Percentiles rank a stretch among this genome's conserved stretches.
Evolutionary conservation across 306 rosid species (phyloP).

Genomic region (Rubus idaeus): DNA sequence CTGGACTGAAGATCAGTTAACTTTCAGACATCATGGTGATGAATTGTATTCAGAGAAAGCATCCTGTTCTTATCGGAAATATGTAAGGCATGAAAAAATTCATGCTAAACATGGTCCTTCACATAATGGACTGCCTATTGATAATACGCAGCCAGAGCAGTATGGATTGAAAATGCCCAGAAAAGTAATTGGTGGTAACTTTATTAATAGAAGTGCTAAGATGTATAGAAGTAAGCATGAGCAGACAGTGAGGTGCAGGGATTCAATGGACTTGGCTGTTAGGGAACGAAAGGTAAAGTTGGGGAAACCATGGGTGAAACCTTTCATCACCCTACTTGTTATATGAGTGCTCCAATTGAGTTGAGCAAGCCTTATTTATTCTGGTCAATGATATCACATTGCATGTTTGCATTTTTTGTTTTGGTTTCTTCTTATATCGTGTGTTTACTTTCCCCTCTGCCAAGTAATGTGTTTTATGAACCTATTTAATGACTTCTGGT

Average conservation of each 20-base stretch:
- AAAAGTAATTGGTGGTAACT: conserved; percentile 32
- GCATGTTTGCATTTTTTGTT: conserved; percentile 5
- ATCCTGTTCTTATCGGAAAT: conserved; percentile 26
- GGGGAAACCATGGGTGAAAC: conserved; percentile 44
- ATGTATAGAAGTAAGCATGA: conserved; percentile 36
- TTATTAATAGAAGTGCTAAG: conserved; percentile 37
- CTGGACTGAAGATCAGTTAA: conserved; percentile 44
- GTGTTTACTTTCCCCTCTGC: conserved; percentile 16
- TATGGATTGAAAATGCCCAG: conserved; percentile 28
- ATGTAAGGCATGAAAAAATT: conserved; percentile 18
- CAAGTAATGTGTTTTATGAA: conserved; percentile 12
- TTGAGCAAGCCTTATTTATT: conserved; percentile 30
- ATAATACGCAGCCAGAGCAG: conserved; percentile 35
- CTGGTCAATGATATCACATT: conserved; percentile 28
- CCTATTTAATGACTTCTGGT: conserved; percentile 7
- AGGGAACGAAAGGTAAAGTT: conserved; percentile 65
- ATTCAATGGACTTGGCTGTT: conserved; percentile 51
- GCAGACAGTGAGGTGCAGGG: conserved; percentile 48
- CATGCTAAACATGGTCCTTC: conserved; percentile 29
- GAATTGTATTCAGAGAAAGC: conserved; percentile 19
- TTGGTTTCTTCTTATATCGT: neutral
- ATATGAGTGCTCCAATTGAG: conserved; percentile 35
- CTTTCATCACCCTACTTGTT: conserved; percentile 40
- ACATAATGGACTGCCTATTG: conserved; percentile 33
- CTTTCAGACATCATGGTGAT: conserved; percentile 32